These are phyloP conservation scores for Trichoderma brevicompactum DNA, from an alignment of 2,329 filamentous ascomycete genomes.

Conservation along the genomic window DNA sequence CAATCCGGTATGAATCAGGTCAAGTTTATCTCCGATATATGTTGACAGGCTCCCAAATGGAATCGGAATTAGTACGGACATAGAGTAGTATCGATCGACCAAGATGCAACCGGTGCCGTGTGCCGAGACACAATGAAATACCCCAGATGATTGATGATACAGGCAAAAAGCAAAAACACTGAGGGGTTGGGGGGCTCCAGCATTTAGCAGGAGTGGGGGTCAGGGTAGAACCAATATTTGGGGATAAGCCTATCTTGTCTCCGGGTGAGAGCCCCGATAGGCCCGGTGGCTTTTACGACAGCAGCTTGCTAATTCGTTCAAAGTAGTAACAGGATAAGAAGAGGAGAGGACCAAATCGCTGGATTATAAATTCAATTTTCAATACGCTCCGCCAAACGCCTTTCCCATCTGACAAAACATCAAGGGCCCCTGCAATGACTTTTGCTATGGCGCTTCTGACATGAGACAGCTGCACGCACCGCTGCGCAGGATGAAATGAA, in stretches of 20 bases:
- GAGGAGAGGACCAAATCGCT: not conserved
- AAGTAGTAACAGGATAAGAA: not conserved
- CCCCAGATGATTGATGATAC: not conserved
- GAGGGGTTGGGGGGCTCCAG: not conserved
- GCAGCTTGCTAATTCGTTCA: not conserved
- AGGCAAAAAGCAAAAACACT: not conserved
- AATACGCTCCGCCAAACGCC: constrained; percentile 13
- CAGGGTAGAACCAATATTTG: not conserved
- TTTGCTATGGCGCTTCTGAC: no score
- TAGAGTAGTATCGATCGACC: not conserved
- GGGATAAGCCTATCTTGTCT: not conserved
- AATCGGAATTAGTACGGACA: constrained; percentile 25
- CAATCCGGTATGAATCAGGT: not conserved
- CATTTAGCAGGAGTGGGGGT: not conserved
- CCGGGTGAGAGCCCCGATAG: not conserved
- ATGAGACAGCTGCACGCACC: not conserved
- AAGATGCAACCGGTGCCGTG: not conserved
- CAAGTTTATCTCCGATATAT: constrained; percentile 10
- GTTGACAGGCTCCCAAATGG: not conserved
- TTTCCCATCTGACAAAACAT: constrained; percentile 14
- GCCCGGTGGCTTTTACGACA: constrained; percentile 2
- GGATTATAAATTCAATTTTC: not conserved
- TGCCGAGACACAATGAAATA: not conserved
- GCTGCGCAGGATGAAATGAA: not conserved
- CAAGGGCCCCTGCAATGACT: not conserved